Evolutionary conservation across 2,329 filamentous ascomycete genomes (phyloP), one percentile per base, ranked within the genome.

Genomic region (Xylaria hypoxylon): DNA sequence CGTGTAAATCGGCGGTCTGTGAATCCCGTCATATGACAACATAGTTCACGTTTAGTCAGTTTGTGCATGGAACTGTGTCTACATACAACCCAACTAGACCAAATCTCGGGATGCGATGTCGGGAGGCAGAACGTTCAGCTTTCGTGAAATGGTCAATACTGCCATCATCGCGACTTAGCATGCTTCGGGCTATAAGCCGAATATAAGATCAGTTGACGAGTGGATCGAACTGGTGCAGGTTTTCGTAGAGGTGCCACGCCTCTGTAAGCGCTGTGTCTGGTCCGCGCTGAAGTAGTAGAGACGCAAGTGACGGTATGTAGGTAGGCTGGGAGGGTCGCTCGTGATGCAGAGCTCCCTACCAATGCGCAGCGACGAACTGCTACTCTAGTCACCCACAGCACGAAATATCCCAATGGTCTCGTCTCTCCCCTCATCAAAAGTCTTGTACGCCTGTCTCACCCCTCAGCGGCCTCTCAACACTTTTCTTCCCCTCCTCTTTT

Each of bases 371-470:
- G 35, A 44, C 26, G 28, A 31, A 44, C 17, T n/a, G n/a, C 22
- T 19, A 38, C 13, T 33, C 33, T 7, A 17, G n/a, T 33, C 11
- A 10, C 15, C 2, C 5, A n/a, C 6, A 31, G 17, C 7, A 5
- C 19, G 22, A 17, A 11, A 38, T 42, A 22, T 48, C 26, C 24
- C 15, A 31, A 26, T n/a, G 22, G 19, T n/a, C 5, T 40, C 10
- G 19, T 26, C 22, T 53, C 48, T 44, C 17, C 38, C 24, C n/a
- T 24, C 17, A 44, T 72, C 85, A 93, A 73, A 88, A 93, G 76
- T 93, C 91, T 73, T 92, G 90, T 24, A 93, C 78, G 0, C 91
- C 91, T 22, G 90, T 93, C 78, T 93, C 88, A 2, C 90, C 89
- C 42, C 74, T 68, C 48, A 80, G 71, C 8, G 64, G 62, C 40